These are phyloP conservation scores for Rhizopogon roseolus DNA, from an alignment of 768 basidiomycete species.

Conservation along the genomic window DNA sequence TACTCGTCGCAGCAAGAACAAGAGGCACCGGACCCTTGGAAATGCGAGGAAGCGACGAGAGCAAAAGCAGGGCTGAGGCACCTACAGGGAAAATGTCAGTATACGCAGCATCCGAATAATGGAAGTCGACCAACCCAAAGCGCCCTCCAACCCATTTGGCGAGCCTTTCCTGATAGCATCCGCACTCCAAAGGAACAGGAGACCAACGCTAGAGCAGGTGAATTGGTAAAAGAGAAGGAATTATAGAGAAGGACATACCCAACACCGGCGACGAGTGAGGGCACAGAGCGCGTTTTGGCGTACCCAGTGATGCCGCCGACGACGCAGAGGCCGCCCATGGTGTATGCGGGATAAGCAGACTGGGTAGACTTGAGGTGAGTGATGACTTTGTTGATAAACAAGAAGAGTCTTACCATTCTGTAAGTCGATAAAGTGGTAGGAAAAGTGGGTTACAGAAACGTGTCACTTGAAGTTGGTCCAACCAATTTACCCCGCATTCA, in stretches of 20 bases:
- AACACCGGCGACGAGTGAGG: slow-evolving; percentile 79
- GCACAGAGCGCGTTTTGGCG: slow-evolving; percentile 67
- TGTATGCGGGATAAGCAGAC: slow-evolving; percentile 80
- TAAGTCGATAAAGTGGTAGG: too few relatives aligned
- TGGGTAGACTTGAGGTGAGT: slow-evolving; percentile 18
- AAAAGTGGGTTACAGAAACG: not conserved
- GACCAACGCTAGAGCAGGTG: slow-evolving; percentile 53
- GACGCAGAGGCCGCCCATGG: slow-evolving; percentile 73
- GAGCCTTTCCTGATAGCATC: slow-evolving; percentile 70
- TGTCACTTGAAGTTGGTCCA: too few relatives aligned
- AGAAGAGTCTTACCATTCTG: not conserved
- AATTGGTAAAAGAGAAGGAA: not conserved
- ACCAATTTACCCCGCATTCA: too few relatives aligned
- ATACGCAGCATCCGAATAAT: not conserved
- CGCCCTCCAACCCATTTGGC: slow-evolving; percentile 70
- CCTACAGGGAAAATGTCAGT: slow-evolving; percentile 33
- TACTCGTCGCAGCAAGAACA: slow-evolving; percentile 56
- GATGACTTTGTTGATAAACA: not conserved
- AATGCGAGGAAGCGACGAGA: slow-evolving; percentile 70
- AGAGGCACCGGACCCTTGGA: slow-evolving; percentile 72
- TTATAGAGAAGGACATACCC: slow-evolving; percentile 40
- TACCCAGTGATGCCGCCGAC: slow-evolving; percentile 75
- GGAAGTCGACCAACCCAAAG: slow-evolving; percentile 52
- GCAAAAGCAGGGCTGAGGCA: slow-evolving; percentile 68
- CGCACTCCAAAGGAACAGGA: slow-evolving; percentile 76